These are phyloP conservation scores for Spencermartinsiella ligniputridi DNA, from an alignment of 1,139 yeast genomes.

Conservation along the genomic window DNA sequence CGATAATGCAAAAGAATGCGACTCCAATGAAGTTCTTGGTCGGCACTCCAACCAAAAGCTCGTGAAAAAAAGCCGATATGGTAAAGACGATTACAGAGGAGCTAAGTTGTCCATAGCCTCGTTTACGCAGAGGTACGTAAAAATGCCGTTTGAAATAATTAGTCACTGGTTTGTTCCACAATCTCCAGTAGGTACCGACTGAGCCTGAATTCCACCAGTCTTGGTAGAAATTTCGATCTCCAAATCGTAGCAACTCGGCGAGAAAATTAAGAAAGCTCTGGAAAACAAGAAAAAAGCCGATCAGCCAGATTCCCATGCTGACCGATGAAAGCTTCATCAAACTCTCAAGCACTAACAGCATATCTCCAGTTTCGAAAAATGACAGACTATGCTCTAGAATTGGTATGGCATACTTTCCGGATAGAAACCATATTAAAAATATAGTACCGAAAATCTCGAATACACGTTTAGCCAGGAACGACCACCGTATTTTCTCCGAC, in stretches of 20 bases:
- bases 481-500: slow-evolving; percentile 30
- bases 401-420: slow-evolving; percentile 42
- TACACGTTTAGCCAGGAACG: slow-evolving; percentile 33
- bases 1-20: slow-evolving; percentile 41
- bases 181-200: slow-evolving; percentile 60
- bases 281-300: slow-evolving; percentile 40
- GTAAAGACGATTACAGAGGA: slow-evolving; percentile 38
- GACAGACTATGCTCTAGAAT: slow-evolving; percentile 36
- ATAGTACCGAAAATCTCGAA: slow-evolving; percentile 34
- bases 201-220: slow-evolving; percentile 76
- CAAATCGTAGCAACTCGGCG: slow-evolving; percentile 59
- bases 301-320: slow-evolving; percentile 40
- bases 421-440: slow-evolving; percentile 35
- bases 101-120: slow-evolving; percentile 30
- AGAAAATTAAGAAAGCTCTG: slow-evolving; percentile 49
- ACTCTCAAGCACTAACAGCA: slow-evolving; percentile 34
- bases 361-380: slow-evolving; percentile 25
- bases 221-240: slow-evolving; percentile 66
- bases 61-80: slow-evolving; percentile 42
- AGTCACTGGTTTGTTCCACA: slow-evolving; percentile 66
- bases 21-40: slow-evolving; percentile 44
- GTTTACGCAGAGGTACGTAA: slow-evolving; percentile 41
- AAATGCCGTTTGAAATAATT: slow-evolving; percentile 60
- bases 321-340: slow-evolving; percentile 39
- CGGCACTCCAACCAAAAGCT: slow-evolving; percentile 44